These are phyloP conservation scores for Perilla frutescens DNA, from an alignment of 257 asterid genomes.

Conservation along the genomic window DNA sequence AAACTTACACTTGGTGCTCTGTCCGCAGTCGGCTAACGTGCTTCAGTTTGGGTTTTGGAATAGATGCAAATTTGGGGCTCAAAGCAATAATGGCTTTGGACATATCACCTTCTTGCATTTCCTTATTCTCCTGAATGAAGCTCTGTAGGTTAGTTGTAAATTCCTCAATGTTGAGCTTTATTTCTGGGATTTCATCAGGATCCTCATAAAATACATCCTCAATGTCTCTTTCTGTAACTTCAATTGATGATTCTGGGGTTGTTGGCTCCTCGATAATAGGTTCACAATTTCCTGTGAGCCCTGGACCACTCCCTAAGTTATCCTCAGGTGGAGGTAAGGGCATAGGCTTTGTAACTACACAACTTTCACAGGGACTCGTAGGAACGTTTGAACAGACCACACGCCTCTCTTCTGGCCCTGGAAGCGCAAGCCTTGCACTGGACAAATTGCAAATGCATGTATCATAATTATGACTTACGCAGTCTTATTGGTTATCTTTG, in stretches of 20 bases:
- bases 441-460: constrained; percentile 31
- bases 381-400: constrained; percentile 40
- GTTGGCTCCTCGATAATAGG: constrained; percentile 86
- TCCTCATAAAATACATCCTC: constrained; percentile 85
- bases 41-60: constrained; percentile 85
- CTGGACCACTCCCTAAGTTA: constrained; percentile 41
- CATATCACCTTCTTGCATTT: constrained; percentile 62
- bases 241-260: constrained; percentile 71
- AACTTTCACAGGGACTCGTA: constrained; percentile 35
- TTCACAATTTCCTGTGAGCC: constrained; percentile 46
- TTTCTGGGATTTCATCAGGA: constrained; percentile 90
- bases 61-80: constrained; percentile 64
- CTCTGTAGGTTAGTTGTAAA: constrained; percentile 65
- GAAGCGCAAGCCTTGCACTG: constrained; percentile 89
- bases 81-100: constrained; percentile 76
- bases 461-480: constrained; percentile 1
- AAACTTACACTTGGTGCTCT: constrained; percentile 91
- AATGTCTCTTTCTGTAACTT: constrained; percentile 67
- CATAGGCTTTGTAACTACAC: constrained; percentile 44
- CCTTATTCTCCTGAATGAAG: constrained; percentile 56
- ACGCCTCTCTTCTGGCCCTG: constrained; percentile 67
- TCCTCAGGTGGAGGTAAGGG: constrained; percentile 56
- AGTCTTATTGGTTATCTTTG: constrained; percentile 16
- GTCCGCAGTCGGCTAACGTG: constrained; percentile 81
- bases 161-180: constrained; percentile 76